Percentiles rank a stretch among this genome's conserved stretches.
phyloP scores from a whole-genome alignment of 164 flowering plant species.

The Liriodendron chinense region DNA sequence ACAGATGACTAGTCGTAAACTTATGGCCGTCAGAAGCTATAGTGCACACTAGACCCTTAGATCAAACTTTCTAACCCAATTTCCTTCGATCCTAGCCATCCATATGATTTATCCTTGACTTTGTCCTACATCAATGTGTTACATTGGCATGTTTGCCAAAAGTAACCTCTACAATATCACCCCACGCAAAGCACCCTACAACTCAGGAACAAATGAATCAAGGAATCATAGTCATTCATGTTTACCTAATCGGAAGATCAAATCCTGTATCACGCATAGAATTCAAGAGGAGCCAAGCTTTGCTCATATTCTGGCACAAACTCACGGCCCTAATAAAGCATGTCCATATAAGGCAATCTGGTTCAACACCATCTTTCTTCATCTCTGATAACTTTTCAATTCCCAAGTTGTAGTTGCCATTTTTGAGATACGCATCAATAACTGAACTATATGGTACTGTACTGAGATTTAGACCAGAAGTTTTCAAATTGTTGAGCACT shows the following conservation, averaged over 20 bases:
- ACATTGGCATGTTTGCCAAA: neutral
- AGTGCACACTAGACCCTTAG: no score
- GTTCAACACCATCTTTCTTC: conserved; percentile 71
- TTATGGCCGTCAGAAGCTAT: no score
- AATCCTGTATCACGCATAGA: conserved; percentile 71
- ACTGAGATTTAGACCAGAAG: conserved; percentile 35
- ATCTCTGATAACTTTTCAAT: conserved; percentile 73
- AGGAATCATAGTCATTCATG: neutral
- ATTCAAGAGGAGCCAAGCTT: conserved; percentile 62
- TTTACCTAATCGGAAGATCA: conserved; percentile 80
- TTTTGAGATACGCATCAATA: conserved; percentile 82
- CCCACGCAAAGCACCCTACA: neutral
- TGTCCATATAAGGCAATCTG: conserved; percentile 94
- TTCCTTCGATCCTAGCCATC: neutral
- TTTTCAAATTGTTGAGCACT: conserved; percentile 63
- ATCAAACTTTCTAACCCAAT: no score
- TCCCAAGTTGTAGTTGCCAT: conserved; percentile 62
- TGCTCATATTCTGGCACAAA: conserved; percentile 45
- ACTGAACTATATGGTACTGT: conserved; percentile 84
- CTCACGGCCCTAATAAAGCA: conserved; percentile 93
- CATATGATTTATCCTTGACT: neutral
- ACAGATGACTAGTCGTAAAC: no score
- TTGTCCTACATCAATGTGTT: neutral
- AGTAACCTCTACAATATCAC: neutral
- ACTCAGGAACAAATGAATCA: neutral